These are phyloP conservation scores for Hylodesmum podocarpum DNA, from an alignment of 306 rosid genomes.

Conservation along the genomic window DNA sequence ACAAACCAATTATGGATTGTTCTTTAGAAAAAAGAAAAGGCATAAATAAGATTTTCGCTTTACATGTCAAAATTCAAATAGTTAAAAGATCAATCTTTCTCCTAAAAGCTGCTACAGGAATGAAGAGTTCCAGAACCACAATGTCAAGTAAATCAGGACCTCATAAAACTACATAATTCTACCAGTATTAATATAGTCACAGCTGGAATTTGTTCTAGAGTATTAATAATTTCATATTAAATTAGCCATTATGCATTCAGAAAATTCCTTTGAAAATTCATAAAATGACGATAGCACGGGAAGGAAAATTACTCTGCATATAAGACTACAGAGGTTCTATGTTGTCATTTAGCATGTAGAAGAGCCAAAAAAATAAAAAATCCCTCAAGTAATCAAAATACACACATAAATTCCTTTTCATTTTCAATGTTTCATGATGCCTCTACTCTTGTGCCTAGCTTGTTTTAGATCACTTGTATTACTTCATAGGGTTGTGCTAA, in stretches of 20 bases:
- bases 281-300: not conserved
- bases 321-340: not conserved
- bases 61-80: not conserved
- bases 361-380: no score
- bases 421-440: not conserved
- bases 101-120: not conserved
- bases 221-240: not conserved
- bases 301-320: not conserved
- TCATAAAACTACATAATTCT: slow-evolving; percentile 1
- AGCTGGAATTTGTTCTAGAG: not conserved
- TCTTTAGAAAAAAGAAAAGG: not conserved
- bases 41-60: not conserved
- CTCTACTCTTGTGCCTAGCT: not conserved
- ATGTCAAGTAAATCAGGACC: not conserved
- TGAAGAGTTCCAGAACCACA: not conserved
- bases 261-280: not conserved
- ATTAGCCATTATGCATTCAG: not conserved
- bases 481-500: not conserved
- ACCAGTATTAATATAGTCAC: not conserved
- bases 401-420: not conserved
- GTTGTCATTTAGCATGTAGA: not conserved
- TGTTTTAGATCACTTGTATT: not conserved
- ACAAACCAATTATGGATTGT: not conserved
- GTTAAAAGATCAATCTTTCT: not conserved
- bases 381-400: not conserved